Base-by-base conservation (phyloP, 2,329 filamentous ascomycete genomes). In the Trichoderma sp. region DNA sequence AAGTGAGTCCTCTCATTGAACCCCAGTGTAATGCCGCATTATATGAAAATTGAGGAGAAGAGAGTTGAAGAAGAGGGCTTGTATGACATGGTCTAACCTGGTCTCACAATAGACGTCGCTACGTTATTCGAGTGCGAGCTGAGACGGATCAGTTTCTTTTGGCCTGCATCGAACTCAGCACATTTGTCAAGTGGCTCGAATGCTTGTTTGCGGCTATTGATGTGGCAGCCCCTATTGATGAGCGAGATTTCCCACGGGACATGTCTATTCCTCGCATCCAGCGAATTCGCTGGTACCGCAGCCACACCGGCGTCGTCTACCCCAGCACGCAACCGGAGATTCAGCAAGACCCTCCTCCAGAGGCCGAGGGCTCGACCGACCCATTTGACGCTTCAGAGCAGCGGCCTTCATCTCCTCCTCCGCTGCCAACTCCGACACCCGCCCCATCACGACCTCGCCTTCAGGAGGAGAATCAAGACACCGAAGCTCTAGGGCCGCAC, bases 101-200 rank as follows among this genome's bases (percentile, higher is more conserved):
- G 54, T 15, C 19, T 39, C 3, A 45, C 15, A 63, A 2, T 64
- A 86, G 83, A 72, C 82, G 83, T 59, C 82, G 83, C 63, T 88
- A 89, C 73, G 88, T 90, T 14, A 86, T 93, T 67, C 86, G 90
- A n/a, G 73, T 93, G 66, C 84, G 90, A 30, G 83, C 87, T 39
- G 90, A 93, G 75, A 86, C 87, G 1, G 89, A 93, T 69, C 90
- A 93, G 72, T 88, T 93, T 66, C 77, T 93, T 21, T 77, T 93
- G 7, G 88, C 88, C 2, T 89, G 88, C 68, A 78, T 85, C 60
- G 84, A 87, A 58, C 79, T 91, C 61, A 83, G 86, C 64, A 85
- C 82, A 0, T 90, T 92, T 73, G 81, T 91, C 67, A 82, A 82
- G 57, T 90, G 90, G 88, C 78, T 92, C 2, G 87, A 91, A 71